These are phyloP conservation scores for Boletus edulis DNA, from an alignment of 768 basidiomycete species.

Conservation along the genomic window DNA sequence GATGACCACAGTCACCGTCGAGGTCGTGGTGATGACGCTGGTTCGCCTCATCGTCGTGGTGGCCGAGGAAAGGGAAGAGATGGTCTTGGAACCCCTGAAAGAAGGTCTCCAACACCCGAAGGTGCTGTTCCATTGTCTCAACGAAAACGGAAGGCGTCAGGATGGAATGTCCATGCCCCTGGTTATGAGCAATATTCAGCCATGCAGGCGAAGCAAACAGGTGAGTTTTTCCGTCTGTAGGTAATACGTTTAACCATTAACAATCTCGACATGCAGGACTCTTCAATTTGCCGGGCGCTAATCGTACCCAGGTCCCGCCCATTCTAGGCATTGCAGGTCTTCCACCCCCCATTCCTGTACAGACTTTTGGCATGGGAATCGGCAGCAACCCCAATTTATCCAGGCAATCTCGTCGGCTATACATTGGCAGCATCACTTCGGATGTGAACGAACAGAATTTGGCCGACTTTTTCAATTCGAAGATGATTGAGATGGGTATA, in stretches of 20 bases:
- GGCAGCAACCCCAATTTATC: slow-evolving; percentile 86
- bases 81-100: slow-evolving; percentile 65
- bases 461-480: slow-evolving; percentile 90
- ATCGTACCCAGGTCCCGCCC: slow-evolving; percentile 82
- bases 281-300: slow-evolving; percentile 95
- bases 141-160: slow-evolving; percentile 83
- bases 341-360: slow-evolving; percentile 80
- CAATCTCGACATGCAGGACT: slow-evolving; percentile 54
- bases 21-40: slow-evolving; percentile 40
- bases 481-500: slow-evolving; percentile 91
- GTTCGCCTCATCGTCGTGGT: slow-evolving; percentile 38
- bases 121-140: slow-evolving; percentile 80
- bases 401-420: slow-evolving; percentile 90
- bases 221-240: slow-evolving; percentile 38
- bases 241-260: slow-evolving; percentile 3
- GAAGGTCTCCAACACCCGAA: slow-evolving; percentile 89
- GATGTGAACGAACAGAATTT: slow-evolving; percentile 93
- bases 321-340: slow-evolving; percentile 80
- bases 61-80: slow-evolving; percentile 48
- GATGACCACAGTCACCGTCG: slow-evolving; percentile 35
- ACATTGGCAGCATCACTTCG: slow-evolving; percentile 95
- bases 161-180: slow-evolving; percentile 95
- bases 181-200: slow-evolving; percentile 95
- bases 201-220: slow-evolving; percentile 97
- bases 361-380: slow-evolving; percentile 83